Base-by-base conservation (phyloP, 768 basidiomycete genomes). In the Boletus speciosus region DNA sequence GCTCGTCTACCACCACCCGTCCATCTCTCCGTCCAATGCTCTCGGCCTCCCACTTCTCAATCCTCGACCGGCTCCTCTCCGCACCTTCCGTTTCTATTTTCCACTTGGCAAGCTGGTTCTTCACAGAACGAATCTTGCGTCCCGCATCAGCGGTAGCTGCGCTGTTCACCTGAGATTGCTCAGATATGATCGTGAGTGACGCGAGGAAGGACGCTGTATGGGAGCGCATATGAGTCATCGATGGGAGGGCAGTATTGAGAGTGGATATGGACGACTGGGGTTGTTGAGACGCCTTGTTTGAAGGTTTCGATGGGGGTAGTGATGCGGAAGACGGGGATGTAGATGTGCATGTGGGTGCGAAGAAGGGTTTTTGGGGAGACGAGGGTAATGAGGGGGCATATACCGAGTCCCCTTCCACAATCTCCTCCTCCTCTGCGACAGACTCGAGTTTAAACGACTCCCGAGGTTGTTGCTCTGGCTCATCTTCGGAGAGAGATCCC, bases 161-260 rank as follows among this genome's bases (percentile, higher is more conserved):
- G 10, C 86, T 84, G 63, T 92, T 91, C 47, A 93, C 90, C 66
- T 95, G 92, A 14, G 90, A 88, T 55, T 93, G 89, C 63, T 95
- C 92, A 25, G 88, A 90, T 59, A 93, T 82, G 34, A 84, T 81
- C 3, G 84, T 80, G 42, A 95, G 79, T 11, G 90, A 87, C 23
- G 84, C 73, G 43, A 88, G 83, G 48, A 93, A 81, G 9, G 89
- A 86, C 9, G 83, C 69, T 0, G 92, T 94, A 66, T 84, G 80
- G 23, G 83, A 79, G 40, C 91, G 86, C 53, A 93, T 75, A 58
- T 88, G 79, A 3, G 81, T 75, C 46, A 94, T 76, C 53, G 89
- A 85, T 2, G 83, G 78, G 44, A 90, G 76, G 0, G 85, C 56
- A 25, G 45, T 29, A 31, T 42, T 63, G 43, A 68, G 61, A 6